Conservation (phyloP, 2,329 filamentous ascomycete species). For the Cercospora nicotianae region DNA sequence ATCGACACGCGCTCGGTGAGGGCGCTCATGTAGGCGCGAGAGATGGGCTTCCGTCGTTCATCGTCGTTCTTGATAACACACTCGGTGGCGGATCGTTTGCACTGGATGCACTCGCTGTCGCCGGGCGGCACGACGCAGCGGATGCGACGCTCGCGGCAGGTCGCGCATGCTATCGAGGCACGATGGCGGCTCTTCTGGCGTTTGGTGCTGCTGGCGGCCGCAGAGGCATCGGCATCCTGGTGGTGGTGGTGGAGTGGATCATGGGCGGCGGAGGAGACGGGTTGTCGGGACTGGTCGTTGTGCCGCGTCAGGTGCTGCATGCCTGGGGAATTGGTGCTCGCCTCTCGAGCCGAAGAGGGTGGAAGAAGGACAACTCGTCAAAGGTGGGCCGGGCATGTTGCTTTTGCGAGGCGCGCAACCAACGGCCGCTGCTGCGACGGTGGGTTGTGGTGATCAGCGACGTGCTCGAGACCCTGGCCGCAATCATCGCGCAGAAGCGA, state of each 20-base stretch:
- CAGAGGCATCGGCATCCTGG: conserved; percentile 12
- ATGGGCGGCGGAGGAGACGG: background rate
- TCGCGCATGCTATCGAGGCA: conserved; percentile 27
- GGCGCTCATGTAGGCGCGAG: conserved; percentile 31
- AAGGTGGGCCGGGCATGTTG: conserved; percentile 9
- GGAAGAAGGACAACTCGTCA: conserved; percentile 1
- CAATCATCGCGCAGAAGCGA: background rate
- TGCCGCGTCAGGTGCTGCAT: conserved; percentile 9
- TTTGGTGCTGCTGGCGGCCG: conserved; percentile 12
- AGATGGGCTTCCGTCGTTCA: conserved; percentile 30
- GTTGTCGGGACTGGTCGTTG: background rate
- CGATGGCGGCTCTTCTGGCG: conserved; percentile 28
- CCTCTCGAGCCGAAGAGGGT: background rate
- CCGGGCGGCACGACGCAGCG: conserved; percentile 31
- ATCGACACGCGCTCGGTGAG: conserved; percentile 31
- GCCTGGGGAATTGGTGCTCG: background rate
- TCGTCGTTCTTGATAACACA: conserved; percentile 35
- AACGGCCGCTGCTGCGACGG: background rate
- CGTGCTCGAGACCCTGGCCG: conserved; percentile 4
- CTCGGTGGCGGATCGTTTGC: conserved; percentile 26
- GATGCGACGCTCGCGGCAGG: conserved; percentile 30
- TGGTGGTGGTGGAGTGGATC: conserved; percentile 4
- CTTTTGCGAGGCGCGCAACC: background rate
- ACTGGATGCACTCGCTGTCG: conserved; percentile 28
- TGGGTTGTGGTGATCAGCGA: background rate